Conservation (phyloP, 2,329 filamentous ascomycete genomes). For the Periconia macrospinosa region DNA sequence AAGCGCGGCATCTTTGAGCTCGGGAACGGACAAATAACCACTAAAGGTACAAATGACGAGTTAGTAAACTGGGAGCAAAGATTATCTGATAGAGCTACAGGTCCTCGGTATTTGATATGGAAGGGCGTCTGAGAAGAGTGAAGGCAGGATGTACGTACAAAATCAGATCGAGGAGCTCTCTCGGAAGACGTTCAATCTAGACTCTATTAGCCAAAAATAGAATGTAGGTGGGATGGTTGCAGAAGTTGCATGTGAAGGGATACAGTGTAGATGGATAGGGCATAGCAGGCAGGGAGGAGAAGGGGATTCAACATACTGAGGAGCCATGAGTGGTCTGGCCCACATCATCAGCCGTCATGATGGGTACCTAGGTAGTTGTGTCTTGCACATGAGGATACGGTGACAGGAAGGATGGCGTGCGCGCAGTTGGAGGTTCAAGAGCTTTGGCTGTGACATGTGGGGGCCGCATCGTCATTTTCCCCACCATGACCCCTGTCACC, state of each 20-base stretch:
- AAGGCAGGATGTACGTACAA: constrained; percentile 11
- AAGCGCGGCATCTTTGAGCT: constrained; percentile 37
- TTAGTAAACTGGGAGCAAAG: not conserved
- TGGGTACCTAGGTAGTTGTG: not conserved
- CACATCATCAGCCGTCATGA: not conserved
- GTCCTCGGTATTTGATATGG: no score
- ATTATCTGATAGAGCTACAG: no score
- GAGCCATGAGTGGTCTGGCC: not conserved
- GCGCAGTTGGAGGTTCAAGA: not conserved
- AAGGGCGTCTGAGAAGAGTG: not conserved
- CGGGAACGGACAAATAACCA: constrained; percentile 31
- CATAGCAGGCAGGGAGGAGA: not conserved
- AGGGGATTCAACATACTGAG: not conserved
- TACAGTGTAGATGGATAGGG: not conserved
- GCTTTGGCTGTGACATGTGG: no score
- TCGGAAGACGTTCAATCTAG: constrained; percentile 41
- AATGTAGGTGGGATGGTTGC: not conserved
- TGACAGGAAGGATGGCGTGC: not conserved
- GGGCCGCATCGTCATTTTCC: not conserved
- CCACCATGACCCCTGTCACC: not conserved
- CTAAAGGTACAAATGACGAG: not conserved
- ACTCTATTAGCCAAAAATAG: not conserved
- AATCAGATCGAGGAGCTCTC: constrained; percentile 47
- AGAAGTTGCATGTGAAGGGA: not conserved
- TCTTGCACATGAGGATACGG: not conserved